These are phyloP conservation scores for Ogataea parapolymorpha DNA, from an alignment of 805 yeast genomes.

Conservation along the genomic window DNA sequence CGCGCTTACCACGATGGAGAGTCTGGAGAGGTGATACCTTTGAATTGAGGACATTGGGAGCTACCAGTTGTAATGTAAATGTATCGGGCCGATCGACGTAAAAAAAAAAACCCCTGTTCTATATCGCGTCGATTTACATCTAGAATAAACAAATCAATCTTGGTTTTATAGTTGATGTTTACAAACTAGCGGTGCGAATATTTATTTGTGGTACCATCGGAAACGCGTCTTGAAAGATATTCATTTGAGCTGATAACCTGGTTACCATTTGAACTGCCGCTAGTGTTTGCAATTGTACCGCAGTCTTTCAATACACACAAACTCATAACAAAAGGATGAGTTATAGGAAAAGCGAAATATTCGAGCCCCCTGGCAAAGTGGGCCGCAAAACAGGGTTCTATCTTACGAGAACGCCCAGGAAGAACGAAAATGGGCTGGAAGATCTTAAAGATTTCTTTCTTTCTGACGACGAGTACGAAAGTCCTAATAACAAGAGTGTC, in stretches of 20 bases:
- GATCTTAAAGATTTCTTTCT: constrained; percentile 64
- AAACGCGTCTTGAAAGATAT: not conserved
- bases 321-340: constrained; percentile 15
- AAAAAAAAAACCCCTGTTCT: not conserved
- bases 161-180: constrained; percentile 6
- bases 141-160: constrained; percentile 5
- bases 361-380: constrained; percentile 48
- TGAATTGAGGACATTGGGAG: constrained; percentile 2
- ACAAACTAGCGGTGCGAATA: constrained; percentile 2
- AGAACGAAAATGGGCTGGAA: constrained; percentile 63
- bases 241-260: not conserved
- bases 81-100: constrained; percentile 12
- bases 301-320: not conserved
- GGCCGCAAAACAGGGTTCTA: constrained; percentile 65
- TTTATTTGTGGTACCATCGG: not conserved
- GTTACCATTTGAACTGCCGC: too few species aligned
- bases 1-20: constrained; percentile 78
- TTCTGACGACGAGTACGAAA: constrained; percentile 43
- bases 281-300: too few species aligned
- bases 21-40: constrained; percentile 26
- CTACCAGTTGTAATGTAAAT: constrained; percentile 7
- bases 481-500: constrained; percentile 16
- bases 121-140: constrained; percentile 8
- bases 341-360: constrained; percentile 35
- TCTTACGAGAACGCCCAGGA: constrained; percentile 35